These are phyloP conservation scores for Parietaria judaica DNA, from an alignment of 306 rosid species.

Conservation along the genomic window DNA sequence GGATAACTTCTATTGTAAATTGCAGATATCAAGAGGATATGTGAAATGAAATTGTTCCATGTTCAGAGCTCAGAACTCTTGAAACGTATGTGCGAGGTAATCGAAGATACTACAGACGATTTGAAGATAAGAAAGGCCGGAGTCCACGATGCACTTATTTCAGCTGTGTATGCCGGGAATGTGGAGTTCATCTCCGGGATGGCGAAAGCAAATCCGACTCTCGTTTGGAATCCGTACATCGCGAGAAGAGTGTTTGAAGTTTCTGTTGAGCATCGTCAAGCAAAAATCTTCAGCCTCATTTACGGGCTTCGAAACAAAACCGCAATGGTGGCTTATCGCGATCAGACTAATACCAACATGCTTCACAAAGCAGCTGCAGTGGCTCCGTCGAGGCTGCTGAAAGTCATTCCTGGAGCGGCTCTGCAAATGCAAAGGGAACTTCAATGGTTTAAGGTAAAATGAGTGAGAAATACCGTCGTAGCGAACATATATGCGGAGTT, in stretches of 20 bases:
- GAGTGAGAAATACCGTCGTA: not conserved
- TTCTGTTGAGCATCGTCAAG: not conserved
- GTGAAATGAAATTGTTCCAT: not conserved
- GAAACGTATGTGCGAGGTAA: not conserved
- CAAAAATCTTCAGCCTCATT: not conserved
- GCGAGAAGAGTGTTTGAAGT: not conserved
- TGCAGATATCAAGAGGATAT: not conserved
- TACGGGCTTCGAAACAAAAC: not conserved
- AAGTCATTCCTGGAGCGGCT: constrained; percentile 1
- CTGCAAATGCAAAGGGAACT: constrained; percentile 7
- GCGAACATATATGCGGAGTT: not conserved
- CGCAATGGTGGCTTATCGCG: not conserved
- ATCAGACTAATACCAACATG: not conserved
- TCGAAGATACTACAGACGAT: not conserved
- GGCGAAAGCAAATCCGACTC: not conserved
- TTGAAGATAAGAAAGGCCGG: not conserved
- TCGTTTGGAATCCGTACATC: not conserved
- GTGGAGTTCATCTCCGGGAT: not conserved
- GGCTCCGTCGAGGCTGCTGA: not conserved
- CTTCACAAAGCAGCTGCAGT: not conserved
- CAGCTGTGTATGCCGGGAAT: not conserved
- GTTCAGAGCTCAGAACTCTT: not conserved
- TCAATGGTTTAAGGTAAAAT: constrained; percentile 1
- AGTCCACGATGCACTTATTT: not conserved
- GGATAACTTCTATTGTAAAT: too few species aligned